A percentile compares a stretch with the other conserved stretches of the same genome.
Evolutionary conservation across 768 basidiomycete species (phyloP).

Genomic region (Mycena venus): DNA sequence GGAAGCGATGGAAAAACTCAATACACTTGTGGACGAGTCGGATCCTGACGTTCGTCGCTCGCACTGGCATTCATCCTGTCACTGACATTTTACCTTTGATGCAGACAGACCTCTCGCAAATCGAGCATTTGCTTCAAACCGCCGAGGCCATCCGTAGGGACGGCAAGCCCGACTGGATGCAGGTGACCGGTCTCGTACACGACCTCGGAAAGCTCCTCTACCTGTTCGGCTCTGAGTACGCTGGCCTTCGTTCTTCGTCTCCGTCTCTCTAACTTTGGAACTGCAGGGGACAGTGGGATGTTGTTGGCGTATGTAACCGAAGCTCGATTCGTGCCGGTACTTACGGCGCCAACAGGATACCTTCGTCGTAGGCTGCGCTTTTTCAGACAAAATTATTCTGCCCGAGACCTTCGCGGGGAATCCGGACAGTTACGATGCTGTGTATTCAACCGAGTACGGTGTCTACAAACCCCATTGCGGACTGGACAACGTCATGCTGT

Average conservation of each 20-base stretch:
- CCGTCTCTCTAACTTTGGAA: neutral
- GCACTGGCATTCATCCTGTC: neutral
- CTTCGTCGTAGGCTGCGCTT: conserved; percentile 85
- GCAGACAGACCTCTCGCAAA: conserved; percentile 84
- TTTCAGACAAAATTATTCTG: conserved; percentile 85
- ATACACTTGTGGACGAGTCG: conserved; percentile 90
- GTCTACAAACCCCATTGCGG: conserved; percentile 86
- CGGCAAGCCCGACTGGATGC: conserved; percentile 94
- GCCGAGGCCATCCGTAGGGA: conserved; percentile 91
- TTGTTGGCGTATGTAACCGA: conserved; percentile 79
- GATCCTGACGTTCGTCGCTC: conserved; percentile 81
- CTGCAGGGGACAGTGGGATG: conserved; percentile 86
- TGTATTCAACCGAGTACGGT: conserved; percentile 74
- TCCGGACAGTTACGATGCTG: conserved; percentile 63
- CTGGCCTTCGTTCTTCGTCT: neutral
- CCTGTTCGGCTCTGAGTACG: conserved; percentile 79
- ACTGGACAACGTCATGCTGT: conserved; percentile 83
- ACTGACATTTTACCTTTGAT: neutral
- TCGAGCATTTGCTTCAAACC: conserved; percentile 91
- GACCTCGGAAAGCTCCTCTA: conserved; percentile 85
- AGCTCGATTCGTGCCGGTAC: neutral
- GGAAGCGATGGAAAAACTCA: conserved; percentile 90
- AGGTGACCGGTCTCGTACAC: conserved; percentile 76
- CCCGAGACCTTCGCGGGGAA: conserved; percentile 70
- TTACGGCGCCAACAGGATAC: conserved; percentile 62